Base-by-base conservation (phyloP, 78 protist species). In the Dictyostelium purpureum region DNA sequence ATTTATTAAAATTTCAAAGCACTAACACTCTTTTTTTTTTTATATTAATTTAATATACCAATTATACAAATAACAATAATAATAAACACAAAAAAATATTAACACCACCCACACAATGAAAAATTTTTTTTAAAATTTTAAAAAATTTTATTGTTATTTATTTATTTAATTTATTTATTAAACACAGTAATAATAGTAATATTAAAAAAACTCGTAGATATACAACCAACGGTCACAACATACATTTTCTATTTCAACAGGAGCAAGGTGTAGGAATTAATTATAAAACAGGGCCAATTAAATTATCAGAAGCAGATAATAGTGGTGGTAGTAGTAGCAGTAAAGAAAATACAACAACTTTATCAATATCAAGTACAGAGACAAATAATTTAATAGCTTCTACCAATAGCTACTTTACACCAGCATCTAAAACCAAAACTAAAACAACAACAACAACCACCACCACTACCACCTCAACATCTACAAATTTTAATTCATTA, bases 161-260 rank as follows among this genome's bases (percentile, higher is more conserved):
- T n/a, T n/a, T n/a, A n/a, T n/a, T n/a, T n/a, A n/a, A n/a, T n/a
- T n/a, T n/a, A n/a, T n/a, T n/a, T n/a, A n/a, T n/a, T n/a, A n/a
- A 43, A 43, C 49, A 43, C 18, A 61, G 1, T 28, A 57, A 61
- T 28, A 61, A 1, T 61, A 12, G 14, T 61, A 61, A 57, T 57
- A 26, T 61, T 31, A 61, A 61, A n/a, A 61, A 61, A 61, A 40
- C 24, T 31, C 69, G 69, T 28, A 61, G 69, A 61, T 61, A 61
- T 10, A 61, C 69, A 31, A 61, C 69, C 16, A 61, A 61, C 14
- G 0, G 69, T 31, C 18, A 14, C 31, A 61, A 61, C 31, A 2
- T 61, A 61, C 38, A 61, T 31, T 61, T 61, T 16, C 42, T 61
- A 5, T 61, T 31, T 61, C 69, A 61, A 61, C 69, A 61, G 14